Conservation (phyloP, 805 yeast species). For the Candida insectalens region DNA sequence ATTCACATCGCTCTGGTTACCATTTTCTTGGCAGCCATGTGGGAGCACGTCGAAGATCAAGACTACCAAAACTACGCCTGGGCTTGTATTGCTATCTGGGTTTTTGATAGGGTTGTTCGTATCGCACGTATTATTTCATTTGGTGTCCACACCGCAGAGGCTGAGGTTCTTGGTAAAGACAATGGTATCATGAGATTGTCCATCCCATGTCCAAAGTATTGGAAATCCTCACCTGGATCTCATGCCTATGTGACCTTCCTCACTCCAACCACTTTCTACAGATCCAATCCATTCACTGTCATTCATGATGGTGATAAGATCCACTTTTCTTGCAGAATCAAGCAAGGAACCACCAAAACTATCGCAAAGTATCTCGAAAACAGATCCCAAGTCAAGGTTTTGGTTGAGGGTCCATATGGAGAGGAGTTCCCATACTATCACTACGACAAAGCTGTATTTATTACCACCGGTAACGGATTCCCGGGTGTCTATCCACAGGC, state of each 20-base stretch:
- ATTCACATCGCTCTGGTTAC: constrained; percentile 50
- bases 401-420: constrained; percentile 72
- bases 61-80: constrained; percentile 24
- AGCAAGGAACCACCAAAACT: constrained; percentile 47
- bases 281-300: constrained; percentile 62
- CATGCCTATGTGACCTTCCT: constrained; percentile 53
- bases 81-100: constrained; percentile 39
- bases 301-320: constrained; percentile 28
- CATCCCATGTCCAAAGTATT: constrained; percentile 24
- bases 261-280: constrained; percentile 35
- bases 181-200: constrained; percentile 39
- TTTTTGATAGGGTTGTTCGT: constrained; percentile 42
- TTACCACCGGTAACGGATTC: constrained; percentile 73
- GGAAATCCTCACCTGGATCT: constrained; percentile 49
- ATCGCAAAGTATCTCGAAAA: constrained; percentile 24
- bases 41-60: constrained; percentile 40
- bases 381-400: constrained; percentile 25
- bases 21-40: constrained; percentile 44
- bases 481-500: constrained; percentile 47
- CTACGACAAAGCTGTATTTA: constrained; percentile 44
- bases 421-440: constrained; percentile 36
- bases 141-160: constrained; percentile 10
- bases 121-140: constrained; percentile 23
- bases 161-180: constrained; percentile 31
- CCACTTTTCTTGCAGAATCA: constrained; percentile 37